These are phyloP conservation scores for Biscogniauxia mediterranea DNA, from an alignment of 2,329 filamentous ascomycete genomes.

Conservation along the genomic window DNA sequence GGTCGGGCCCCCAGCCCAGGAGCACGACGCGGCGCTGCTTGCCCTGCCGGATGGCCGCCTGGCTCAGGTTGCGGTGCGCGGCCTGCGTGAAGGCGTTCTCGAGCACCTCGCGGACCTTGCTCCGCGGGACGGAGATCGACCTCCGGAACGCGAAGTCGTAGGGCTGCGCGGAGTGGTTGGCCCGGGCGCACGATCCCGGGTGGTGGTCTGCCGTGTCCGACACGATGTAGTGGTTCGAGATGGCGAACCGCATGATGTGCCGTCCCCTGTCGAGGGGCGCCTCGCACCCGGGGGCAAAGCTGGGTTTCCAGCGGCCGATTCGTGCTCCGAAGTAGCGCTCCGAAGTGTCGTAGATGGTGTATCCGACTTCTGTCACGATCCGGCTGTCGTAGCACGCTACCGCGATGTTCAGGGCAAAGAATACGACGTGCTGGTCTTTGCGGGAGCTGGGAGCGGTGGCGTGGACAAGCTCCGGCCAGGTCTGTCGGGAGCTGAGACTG, in stretches of 20 bases:
- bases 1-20: conserved; percentile 10
- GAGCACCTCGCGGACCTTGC: not conserved
- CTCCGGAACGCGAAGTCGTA: conserved; percentile 16
- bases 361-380: conserved; percentile 13
- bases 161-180: conserved; percentile 11
- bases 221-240: conserved; percentile 12
- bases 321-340: conserved; percentile 5
- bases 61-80: not conserved
- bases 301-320: not conserved
- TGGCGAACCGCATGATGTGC: conserved; percentile 7
- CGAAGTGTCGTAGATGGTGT: conserved; percentile 11
- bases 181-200: conserved; percentile 7
- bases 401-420: conserved; percentile 10
- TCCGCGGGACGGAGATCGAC: conserved; percentile 2
- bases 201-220: conserved; percentile 13
- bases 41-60: not conserved
- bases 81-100: conserved; percentile 10
- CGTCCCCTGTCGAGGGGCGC: conserved; percentile 3
- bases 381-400: conserved; percentile 5
- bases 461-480: no score
- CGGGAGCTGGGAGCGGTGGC: no score
- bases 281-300: not conserved
- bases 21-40: conserved; percentile 6
- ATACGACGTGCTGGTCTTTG: conserved; percentile 4
- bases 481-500: no score